A percentile compares a stretch with the other conserved stretches of the same genome.
Evolutionary conservation across 345 rosid species (phyloP).

Genomic region (Populus deltoides): DNA sequence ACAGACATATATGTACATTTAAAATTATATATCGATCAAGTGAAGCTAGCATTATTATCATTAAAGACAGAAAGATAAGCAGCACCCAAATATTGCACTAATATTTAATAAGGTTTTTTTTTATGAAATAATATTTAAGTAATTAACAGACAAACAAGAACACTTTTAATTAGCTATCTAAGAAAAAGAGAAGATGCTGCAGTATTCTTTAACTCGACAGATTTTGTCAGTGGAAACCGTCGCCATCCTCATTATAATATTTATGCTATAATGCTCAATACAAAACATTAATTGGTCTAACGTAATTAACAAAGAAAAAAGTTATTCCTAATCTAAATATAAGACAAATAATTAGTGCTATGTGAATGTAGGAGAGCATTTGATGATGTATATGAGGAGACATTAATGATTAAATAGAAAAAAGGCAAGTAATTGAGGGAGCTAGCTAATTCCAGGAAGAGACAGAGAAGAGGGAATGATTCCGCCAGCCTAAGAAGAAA

Average conservation of each 20-base stretch:
- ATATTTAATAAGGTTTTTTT: background rate
- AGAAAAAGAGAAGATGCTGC: background rate
- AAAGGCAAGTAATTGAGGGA: background rate
- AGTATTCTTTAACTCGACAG: background rate
- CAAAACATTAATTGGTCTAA: background rate
- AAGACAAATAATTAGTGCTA: background rate
- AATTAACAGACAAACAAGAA: no score
- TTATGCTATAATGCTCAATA: background rate
- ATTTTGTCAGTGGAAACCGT: background rate
- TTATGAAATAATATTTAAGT: no score
- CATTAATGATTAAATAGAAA: background rate
- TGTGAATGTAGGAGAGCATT: background rate
- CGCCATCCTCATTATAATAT: background rate
- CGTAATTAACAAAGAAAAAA: background rate
- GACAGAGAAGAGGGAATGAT: slow-evolving; percentile 79
- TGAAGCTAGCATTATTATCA: background rate
- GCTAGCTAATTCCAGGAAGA: slow-evolving; percentile 74
- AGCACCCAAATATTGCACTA: background rate
- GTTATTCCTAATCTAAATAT: background rate
- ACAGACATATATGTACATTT: background rate
- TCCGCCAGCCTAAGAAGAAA: slow-evolving; percentile 81
- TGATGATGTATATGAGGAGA: background rate
- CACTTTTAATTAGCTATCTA: no score
- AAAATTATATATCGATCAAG: background rate
- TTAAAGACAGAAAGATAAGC: background rate